A percentile compares a stretch with the other conserved stretches of the same genome.
Conservation (phyloP, 768 basidiomycete genomes). For the Pisolithus microcarpus region DNA sequence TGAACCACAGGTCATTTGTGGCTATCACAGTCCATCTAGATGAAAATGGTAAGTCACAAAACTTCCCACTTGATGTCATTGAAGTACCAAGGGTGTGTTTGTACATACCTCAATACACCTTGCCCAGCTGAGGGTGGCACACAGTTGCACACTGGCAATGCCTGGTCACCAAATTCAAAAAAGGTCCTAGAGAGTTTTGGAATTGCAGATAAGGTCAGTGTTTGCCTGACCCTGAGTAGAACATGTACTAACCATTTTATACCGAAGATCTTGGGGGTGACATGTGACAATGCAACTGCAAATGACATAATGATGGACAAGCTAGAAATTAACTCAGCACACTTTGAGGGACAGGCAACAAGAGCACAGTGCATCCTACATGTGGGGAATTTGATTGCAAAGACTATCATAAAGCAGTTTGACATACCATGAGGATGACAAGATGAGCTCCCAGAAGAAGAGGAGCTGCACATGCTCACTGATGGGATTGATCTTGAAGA, state of each 20-base stretch:
- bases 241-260: not conserved
- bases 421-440: too few species aligned
- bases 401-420: too few species aligned
- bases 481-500: not conserved
- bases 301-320: constrained; percentile 19
- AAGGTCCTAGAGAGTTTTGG: constrained; percentile 15
- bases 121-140: not conserved
- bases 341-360: constrained; percentile 19
- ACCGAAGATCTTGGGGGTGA: constrained; percentile 15
- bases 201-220: constrained; percentile 10
- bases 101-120: not conserved
- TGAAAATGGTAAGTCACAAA: constrained; percentile 7
- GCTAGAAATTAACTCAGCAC: not conserved
- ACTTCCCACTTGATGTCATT: constrained; percentile 16
- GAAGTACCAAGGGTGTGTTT: constrained; percentile 15
- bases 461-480: constrained; percentile 9
- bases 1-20: constrained; percentile 20
- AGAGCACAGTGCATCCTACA: constrained; percentile 34
- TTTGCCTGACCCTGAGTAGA: too few species aligned
- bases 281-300: constrained; percentile 21
- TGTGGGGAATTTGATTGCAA: constrained; percentile 26
- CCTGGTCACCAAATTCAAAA: constrained; percentile 14
- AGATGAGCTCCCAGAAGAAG: not conserved
- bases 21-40: constrained; percentile 15
- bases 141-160: constrained; percentile 14